A percentile compares a stretch with the other conserved stretches of the same genome.
Evolutionary conservation across 148 eudicot species (phyloP).

Genomic region (Gaultheria prostrata): DNA sequence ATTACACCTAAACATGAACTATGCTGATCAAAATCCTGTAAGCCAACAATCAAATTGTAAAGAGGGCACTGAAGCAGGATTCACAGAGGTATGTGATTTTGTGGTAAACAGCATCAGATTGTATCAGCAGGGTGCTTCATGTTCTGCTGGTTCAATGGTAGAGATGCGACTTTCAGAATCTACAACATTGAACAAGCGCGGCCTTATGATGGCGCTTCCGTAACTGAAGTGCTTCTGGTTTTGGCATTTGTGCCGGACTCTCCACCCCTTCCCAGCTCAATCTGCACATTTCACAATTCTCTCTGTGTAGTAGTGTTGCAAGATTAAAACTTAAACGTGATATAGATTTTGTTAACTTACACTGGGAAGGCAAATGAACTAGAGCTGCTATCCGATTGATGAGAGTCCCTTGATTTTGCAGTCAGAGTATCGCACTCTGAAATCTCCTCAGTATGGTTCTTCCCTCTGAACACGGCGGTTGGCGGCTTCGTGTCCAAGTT

Average conservation of each 20-base stretch:
- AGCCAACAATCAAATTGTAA: not conserved
- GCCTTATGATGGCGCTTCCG: conserved; percentile 28
- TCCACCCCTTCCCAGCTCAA: conserved; percentile 54
- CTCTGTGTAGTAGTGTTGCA: no score
- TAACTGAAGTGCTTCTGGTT: conserved; percentile 30
- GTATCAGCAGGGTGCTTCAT: not conserved
- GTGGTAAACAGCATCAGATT: not conserved
- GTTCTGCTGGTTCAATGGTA: not conserved
- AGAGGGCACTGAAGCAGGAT: not conserved
- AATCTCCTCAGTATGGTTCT: conserved; percentile 24
- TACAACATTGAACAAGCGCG: conserved; percentile 45
- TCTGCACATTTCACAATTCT: conserved; percentile 36
- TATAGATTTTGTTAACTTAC: conserved; percentile 33
- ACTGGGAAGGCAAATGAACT: conserved; percentile 72
- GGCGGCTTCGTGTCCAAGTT: not conserved
- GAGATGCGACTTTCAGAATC: conserved; percentile 33
- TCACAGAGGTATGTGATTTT: not conserved
- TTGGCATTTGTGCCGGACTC: conserved; percentile 67
- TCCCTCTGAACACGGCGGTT: conserved; percentile 28
- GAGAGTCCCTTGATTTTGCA: conserved; percentile 40
- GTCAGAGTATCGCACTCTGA: conserved; percentile 26
- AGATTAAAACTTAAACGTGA: not conserved
- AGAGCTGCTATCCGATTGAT: conserved; percentile 37
- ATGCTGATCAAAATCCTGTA: not conserved
- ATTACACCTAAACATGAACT: not conserved